phyloP scores from a whole-genome alignment of 2,329 filamentous ascomycete species.

The Fusarium citri region DNA sequence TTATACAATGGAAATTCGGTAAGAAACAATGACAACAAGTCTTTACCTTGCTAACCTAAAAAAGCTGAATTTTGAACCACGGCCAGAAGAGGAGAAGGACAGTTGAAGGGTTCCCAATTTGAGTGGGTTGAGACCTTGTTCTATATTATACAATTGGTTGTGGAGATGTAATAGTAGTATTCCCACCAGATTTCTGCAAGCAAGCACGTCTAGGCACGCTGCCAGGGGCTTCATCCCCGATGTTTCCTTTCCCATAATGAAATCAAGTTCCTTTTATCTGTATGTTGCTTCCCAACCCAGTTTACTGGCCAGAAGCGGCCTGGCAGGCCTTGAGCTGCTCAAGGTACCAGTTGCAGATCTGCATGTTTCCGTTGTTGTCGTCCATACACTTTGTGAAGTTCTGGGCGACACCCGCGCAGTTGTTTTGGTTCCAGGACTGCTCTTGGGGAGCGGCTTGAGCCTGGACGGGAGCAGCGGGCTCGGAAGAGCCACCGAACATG shows the following conservation, averaged over 20 bases:
- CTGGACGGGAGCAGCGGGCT: constrained; percentile 64
- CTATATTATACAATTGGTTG: constrained; percentile 47
- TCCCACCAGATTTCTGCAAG: constrained; percentile 33
- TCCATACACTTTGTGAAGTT: constrained; percentile 97
- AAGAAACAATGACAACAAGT: constrained; percentile 49
- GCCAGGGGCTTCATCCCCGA: constrained; percentile 30
- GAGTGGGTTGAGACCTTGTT: constrained; percentile 45
- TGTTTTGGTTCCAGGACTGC: constrained; percentile 66
- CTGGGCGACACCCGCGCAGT: constrained; percentile 83
- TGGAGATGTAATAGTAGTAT: constrained; percentile 43
- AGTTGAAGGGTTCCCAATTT: constrained; percentile 23
- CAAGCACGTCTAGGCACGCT: constrained; percentile 44
- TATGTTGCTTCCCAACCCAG: not conserved
- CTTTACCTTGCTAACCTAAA: constrained; percentile 44
- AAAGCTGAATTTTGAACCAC: constrained; percentile 77
- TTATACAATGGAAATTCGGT: constrained; percentile 95
- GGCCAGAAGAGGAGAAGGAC: constrained; percentile 65
- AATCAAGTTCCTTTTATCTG: constrained; percentile 18
- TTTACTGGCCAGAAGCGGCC: constrained; percentile 77
- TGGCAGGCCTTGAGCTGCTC: constrained; percentile 96
- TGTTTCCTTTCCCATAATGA: constrained; percentile 24
- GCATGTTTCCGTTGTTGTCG: constrained; percentile 92
- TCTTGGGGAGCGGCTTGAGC: constrained; percentile 58
- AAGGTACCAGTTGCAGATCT: constrained; percentile 97
- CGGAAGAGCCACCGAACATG: constrained; percentile 80